Evolutionary conservation across 495 filamentous ascomycete species (phyloP).

Genomic region (Neohortaea acidophila): DNA sequence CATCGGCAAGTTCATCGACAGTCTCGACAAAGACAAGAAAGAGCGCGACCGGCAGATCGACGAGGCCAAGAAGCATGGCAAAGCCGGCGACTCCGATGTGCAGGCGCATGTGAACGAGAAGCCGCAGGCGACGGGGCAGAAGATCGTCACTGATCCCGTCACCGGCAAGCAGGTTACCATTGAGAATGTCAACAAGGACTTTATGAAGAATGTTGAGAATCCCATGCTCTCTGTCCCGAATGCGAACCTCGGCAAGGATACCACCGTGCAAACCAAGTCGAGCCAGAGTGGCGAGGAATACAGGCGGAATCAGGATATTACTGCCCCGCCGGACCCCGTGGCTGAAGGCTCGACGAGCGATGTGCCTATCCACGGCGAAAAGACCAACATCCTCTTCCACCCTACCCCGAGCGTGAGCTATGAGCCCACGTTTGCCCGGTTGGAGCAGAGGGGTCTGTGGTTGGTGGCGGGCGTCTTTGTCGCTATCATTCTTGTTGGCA

Average conservation of each 20-base stretch:
- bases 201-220: slow-evolving; percentile 55
- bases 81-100: slow-evolving; percentile 17
- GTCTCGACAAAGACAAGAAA: slow-evolving; percentile 62
- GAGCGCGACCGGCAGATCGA: slow-evolving; percentile 56
- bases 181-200: slow-evolving; percentile 57
- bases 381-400: slow-evolving; percentile 91
- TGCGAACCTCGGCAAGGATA: slow-evolving; percentile 63
- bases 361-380: slow-evolving; percentile 88
- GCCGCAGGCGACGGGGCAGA: slow-evolving; percentile 38
- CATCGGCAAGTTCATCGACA: slow-evolving; percentile 66
- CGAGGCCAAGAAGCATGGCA: slow-evolving; percentile 25
- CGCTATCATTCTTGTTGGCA: slow-evolving; percentile 61
- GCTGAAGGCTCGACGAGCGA: slow-evolving; percentile 67
- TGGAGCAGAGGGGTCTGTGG: slow-evolving; percentile 56
- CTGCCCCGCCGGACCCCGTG: slow-evolving; percentile 78
- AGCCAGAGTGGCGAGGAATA: slow-evolving; percentile 57
- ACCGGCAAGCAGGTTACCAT: slow-evolving; percentile 79
- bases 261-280: slow-evolving; percentile 48
- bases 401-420: slow-evolving; percentile 78
- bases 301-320: slow-evolving; percentile 70
- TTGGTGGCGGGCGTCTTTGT: slow-evolving; percentile 54
- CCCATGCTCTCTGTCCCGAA: slow-evolving; percentile 71
- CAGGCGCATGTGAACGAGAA: slow-evolving; percentile 30
- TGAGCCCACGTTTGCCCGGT: slow-evolving; percentile 61
- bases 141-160: slow-evolving; percentile 70